Evolutionary conservation across 2,329 filamentous ascomycete genomes (phyloP).

Genomic region (Fusarium oligoseptatum): DNA sequence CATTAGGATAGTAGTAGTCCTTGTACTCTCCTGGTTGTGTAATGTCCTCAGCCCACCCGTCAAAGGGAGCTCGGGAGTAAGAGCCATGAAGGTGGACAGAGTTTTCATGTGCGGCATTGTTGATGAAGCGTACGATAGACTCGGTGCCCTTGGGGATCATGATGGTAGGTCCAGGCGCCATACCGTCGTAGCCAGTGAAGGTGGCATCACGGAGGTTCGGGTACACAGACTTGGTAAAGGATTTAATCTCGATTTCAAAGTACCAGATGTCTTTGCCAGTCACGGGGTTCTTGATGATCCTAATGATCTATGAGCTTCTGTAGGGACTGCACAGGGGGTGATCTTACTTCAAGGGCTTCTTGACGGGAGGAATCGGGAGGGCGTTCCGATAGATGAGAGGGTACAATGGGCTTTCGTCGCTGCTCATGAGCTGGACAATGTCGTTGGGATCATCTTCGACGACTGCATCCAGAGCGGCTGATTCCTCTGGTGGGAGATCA

Average conservation of each 20-base stretch:
- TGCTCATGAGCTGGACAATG: not conserved
- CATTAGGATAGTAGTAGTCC: constrained; percentile 73
- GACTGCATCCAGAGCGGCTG: not conserved
- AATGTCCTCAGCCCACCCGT: constrained; percentile 65
- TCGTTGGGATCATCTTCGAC: constrained; percentile 5
- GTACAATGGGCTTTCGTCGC: constrained; percentile 7
- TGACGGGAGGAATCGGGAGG: constrained; percentile 60
- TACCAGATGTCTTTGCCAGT: constrained; percentile 53
- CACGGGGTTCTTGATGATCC: constrained; percentile 52
- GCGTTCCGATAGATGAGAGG: constrained; percentile 40
- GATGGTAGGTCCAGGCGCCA: constrained; percentile 67
- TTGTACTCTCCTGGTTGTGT: constrained; percentile 67
- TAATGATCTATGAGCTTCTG: constrained; percentile 16
- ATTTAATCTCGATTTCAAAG: constrained; percentile 52
- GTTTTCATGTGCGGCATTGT: constrained; percentile 59
- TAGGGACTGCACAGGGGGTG: constrained; percentile 3
- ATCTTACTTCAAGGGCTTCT: constrained; percentile 56
- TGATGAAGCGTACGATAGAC: constrained; percentile 66
- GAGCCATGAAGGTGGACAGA: constrained; percentile 69
- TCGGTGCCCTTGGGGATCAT: constrained; percentile 62
- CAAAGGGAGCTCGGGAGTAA: constrained; percentile 51
- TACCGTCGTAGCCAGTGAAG: constrained; percentile 66
- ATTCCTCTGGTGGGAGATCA: constrained; percentile 10
- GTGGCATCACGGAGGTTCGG: constrained; percentile 50
- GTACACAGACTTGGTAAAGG: constrained; percentile 53